These are phyloP conservation scores for Yamadazyma dendronema DNA, from an alignment of 1,139 yeast genomes.

Conservation along the genomic window DNA sequence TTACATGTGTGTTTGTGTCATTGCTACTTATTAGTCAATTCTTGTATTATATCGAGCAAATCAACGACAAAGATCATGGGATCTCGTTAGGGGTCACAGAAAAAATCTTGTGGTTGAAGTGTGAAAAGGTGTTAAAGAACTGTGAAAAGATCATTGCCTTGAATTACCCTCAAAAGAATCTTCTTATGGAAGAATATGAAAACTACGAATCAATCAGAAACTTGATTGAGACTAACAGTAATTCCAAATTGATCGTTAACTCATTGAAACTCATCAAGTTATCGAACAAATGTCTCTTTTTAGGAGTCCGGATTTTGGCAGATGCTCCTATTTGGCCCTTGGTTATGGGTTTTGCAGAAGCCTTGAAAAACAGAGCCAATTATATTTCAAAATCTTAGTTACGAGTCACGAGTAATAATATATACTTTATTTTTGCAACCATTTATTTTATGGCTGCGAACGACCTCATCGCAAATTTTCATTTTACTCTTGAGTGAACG, in stretches of 20 bases:
- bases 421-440: slow-evolving; percentile 1
- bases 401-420: slow-evolving; percentile 3
- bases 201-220: slow-evolving; percentile 33
- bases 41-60: slow-evolving; percentile 49
- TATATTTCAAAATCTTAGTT: slow-evolving; percentile 18
- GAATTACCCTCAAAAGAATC: slow-evolving; percentile 11
- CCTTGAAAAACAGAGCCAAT: slow-evolving; percentile 65
- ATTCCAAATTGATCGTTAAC: slow-evolving; percentile 17
- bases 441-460: neutral
- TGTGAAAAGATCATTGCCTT: slow-evolving; percentile 41
- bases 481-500: too few relatives aligned
- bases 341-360: slow-evolving; percentile 73
- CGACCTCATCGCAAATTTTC: neutral
- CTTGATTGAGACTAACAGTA: slow-evolving; percentile 19
- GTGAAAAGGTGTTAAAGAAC: slow-evolving; percentile 50
- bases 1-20: slow-evolving; percentile 65
- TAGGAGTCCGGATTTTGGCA: slow-evolving; percentile 71
- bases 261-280: slow-evolving; percentile 25
- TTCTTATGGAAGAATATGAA: slow-evolving; percentile 13
- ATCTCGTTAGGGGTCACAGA: slow-evolving; percentile 29
- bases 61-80: slow-evolving; percentile 21
- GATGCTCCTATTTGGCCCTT: slow-evolving; percentile 86
- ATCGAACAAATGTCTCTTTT: slow-evolving; percentile 54
- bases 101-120: slow-evolving; percentile 50
- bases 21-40: slow-evolving; percentile 61